Percentiles rank a stretch among this genome's conserved stretches.
Evolutionary conservation across 805 yeast genomes (phyloP).

Genomic region (Alloascoidea hylecoeti): DNA sequence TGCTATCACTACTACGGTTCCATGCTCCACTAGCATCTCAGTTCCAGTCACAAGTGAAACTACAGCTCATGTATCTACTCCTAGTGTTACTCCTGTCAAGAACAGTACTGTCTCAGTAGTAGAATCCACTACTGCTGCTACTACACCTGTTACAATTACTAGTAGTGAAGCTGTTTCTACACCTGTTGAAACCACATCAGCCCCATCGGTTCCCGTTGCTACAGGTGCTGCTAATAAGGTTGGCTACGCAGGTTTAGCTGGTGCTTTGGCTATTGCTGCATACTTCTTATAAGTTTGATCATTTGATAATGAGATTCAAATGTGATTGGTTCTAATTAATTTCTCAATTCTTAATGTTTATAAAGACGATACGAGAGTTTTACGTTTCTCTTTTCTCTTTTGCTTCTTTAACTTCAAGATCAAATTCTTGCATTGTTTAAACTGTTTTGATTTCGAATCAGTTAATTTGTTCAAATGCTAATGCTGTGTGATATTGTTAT

Average conservation of each 20-base stretch:
- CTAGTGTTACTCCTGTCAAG: background rate
- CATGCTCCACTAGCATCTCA: slow-evolving; percentile 2
- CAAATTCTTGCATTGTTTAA: no score
- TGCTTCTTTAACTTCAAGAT: no score
- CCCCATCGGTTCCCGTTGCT: background rate
- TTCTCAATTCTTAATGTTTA: background rate
- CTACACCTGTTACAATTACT: background rate
- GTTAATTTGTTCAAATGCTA: no score
- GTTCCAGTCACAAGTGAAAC: slow-evolving; percentile 4
- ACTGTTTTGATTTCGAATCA: no score
- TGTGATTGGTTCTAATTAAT: background rate
- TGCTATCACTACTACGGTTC: slow-evolving; percentile 2
- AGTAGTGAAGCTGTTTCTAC: background rate
- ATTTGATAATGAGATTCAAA: background rate
- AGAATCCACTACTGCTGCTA: background rate
- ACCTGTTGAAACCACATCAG: background rate
- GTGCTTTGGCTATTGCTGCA: slow-evolving; percentile 28
- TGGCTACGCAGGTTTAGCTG: slow-evolving; percentile 21
- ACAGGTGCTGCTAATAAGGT: slow-evolving; percentile 21
- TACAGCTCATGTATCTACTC: background rate
- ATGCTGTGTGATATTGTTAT: no score
- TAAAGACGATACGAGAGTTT: background rate
- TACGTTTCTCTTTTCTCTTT: no score
- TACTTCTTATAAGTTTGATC: slow-evolving; percentile 22
- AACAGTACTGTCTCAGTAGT: background rate